Base-by-base conservation (phyloP, 2,329 filamentous ascomycete species). In the Beauveria brongniartii region DNA sequence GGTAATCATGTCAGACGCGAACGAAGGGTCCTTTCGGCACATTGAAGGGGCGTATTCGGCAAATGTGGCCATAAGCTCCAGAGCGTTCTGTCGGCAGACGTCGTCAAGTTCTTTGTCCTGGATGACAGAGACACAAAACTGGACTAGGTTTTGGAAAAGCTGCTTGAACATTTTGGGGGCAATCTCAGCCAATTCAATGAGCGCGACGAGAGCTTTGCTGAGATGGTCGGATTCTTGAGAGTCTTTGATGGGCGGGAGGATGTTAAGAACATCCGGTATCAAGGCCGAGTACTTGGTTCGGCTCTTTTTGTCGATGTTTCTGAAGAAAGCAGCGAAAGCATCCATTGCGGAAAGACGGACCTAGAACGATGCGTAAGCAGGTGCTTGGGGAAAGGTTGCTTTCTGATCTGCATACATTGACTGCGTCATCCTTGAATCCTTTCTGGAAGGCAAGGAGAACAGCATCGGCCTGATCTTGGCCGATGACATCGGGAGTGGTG, bases 51-150 rank as follows among this genome's bases (percentile, higher is more conserved):
- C 90, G 69, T 93, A 94, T 71, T 99, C 94, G 66, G 93, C 92
- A 73, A 99, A 99, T 0, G 94, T 99, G 28, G 92, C 92, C 91
- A 99, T 96, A 61, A 99, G 83, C 74, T 99, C 94, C 47, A 99
- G 81, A 0, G 93, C 92, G 71, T 97, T 97, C 74, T 99, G 94
- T 63, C 94, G 87, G 64, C 91, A 90, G 66, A 92, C 84, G 70
- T 96, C 92, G 64, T 87, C 89, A 24, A 99, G 82, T 64, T 97
- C 92, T 78, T 97, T 97, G 73, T 99, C 93, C 69, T 95, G 90
- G 67, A 99, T 90, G 62, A 97, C 92, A 7, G 90, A 91, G 63
- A 97, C 87, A 72, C 89, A 93, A 76, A 99, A 97, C 67, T 90
- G 87, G 56, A 97, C 93, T 4, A 99, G 82, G 69, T 91, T 92